phyloP scores from a whole-genome alignment of 2,329 filamentous ascomycete genomes.

The Byssoonygena ceratinophila region DNA sequence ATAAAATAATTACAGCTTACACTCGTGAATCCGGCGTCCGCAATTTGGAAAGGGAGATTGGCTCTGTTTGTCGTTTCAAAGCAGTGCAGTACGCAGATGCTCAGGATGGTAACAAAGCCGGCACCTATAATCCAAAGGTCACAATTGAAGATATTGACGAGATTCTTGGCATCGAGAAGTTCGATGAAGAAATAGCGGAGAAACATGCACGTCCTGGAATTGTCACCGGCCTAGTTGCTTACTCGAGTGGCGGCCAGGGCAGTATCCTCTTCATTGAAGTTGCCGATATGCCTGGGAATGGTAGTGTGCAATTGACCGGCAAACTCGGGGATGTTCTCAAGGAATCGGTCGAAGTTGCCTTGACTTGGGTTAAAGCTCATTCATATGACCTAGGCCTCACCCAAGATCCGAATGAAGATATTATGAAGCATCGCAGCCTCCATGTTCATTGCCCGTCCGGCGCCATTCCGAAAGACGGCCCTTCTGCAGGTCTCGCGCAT shows the following conservation, averaged over 20 bases:
- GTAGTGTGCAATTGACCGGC: constrained; percentile 86
- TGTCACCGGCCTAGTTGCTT: constrained; percentile 91
- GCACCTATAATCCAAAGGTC: constrained; percentile 62
- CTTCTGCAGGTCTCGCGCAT: constrained; percentile 77
- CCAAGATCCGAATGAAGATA: constrained; percentile 68
- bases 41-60: constrained; percentile 90
- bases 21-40: constrained; percentile 93
- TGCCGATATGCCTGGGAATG: constrained; percentile 88
- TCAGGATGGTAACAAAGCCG: constrained; percentile 59
- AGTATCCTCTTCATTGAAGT: constrained; percentile 98
- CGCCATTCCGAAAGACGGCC: constrained; percentile 87
- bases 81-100: constrained; percentile 91
- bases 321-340: constrained; percentile 95
- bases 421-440: constrained; percentile 89
- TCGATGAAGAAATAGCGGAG: constrained; percentile 90
- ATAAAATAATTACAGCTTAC: constrained; percentile 92
- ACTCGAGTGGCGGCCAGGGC: constrained; percentile 82
- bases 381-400: constrained; percentile 83
- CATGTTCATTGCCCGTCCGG: constrained; percentile 95
- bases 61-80: constrained; percentile 86
- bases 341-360: constrained; percentile 89
- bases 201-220: constrained; percentile 73
- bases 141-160: constrained; percentile 72
- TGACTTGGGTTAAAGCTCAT: constrained; percentile 95
- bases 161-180: constrained; percentile 86